Base-by-base conservation (phyloP, 2,329 filamentous ascomycete species). In the Scleromitrula shiraiana region DNA sequence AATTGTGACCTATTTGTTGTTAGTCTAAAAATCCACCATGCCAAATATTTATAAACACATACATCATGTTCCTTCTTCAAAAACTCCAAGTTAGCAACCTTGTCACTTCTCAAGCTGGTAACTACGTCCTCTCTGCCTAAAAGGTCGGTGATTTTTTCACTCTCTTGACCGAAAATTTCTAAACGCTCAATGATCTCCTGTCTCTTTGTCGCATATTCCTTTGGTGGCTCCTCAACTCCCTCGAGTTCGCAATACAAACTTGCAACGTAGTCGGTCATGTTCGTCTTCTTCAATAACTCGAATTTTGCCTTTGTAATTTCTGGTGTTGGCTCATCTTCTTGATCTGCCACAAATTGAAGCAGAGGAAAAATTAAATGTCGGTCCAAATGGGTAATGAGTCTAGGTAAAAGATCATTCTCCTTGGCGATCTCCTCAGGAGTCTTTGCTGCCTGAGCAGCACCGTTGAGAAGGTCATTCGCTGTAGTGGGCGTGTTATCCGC, bases 221-320 rank as follows among this genome's bases (percentile, higher is more conserved):
- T 77, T 42, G 93, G 90, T 46, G 85, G 73, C 53, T 87, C 78
- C 52, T 85, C 76, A 56, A 88, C 79, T 60, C 83, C 77, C 73
- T 97, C 82, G 58, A 98, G 80, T 64, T 96, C 86, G 67, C 86
- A 85, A 76, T 95, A 88, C 58, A 98, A 74, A 63, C 84, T 86
- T 64, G 90, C 90, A 46, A 97, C 88, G 67, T 95, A 98, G 70
- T 98, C 93, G 63, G 85, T 93, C 93, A 98, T 98, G 76, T 97
- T 96, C 64, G 93, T 97, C 68, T 89, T 83, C 74, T 95, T 91
- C 59, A 98, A 81, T 50, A 98, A 82, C 71, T 91, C 84, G 68
- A 91, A 95, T 70, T 95, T 95, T 61, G 89, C 82, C 65, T 85
- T 80, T 55, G 84, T 83, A 61, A 95, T 83, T 67, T 90, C 83